A percentile compares a stretch with the other conserved stretches of the same genome.
Evolutionary conservation across 805 yeast genomes (phyloP).

Genomic region (Debaryomyces castellii): DNA sequence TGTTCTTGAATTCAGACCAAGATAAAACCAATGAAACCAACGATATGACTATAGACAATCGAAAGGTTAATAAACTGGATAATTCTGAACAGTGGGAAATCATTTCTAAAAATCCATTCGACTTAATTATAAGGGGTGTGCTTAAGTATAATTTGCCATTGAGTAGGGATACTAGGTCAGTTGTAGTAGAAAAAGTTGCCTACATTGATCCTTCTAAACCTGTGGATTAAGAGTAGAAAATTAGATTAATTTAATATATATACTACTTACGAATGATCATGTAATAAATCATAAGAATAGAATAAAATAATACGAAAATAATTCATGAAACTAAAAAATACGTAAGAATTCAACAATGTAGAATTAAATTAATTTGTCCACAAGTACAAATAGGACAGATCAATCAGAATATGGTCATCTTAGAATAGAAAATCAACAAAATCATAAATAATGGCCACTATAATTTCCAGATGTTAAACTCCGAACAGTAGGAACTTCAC

Average conservation of each 20-base stretch:
- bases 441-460: constrained; percentile 31
- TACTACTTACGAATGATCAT: background rate
- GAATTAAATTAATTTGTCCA: background rate
- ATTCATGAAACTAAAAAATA: background rate
- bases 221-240: background rate
- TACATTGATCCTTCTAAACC: constrained; percentile 50
- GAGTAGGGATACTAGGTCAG: constrained; percentile 46
- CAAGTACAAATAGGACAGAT: background rate
- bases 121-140: constrained; percentile 78
- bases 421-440: background rate
- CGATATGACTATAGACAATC: background rate
- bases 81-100: constrained; percentile 66
- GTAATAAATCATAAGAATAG: too few relatives aligned
- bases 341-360: background rate
- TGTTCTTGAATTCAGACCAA: too few relatives aligned
- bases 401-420: background rate
- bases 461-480: constrained; percentile 52
- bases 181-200: constrained; percentile 59
- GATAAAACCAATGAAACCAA: too few relatives aligned
- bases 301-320: too few relatives aligned
- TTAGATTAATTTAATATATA: background rate
- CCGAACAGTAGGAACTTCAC: constrained; percentile 42
- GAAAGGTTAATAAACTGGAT: constrained; percentile 27
- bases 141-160: constrained; percentile 77
- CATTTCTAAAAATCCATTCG: constrained; percentile 79